phyloP scores from a whole-genome alignment of 176 grass and related monocot genomes.

The Musa itinerans region DNA sequence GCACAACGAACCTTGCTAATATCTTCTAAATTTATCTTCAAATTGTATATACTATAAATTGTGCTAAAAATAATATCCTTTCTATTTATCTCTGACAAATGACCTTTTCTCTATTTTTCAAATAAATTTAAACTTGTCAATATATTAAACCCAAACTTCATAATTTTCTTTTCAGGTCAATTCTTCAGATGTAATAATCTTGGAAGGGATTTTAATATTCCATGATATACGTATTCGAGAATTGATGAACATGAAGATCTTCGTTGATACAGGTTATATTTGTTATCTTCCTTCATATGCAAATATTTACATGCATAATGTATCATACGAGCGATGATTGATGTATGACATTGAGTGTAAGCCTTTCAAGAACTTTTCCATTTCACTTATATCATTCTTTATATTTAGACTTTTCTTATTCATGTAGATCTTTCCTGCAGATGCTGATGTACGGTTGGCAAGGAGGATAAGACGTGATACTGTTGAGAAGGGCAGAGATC shows the following conservation, averaged over 20 bases:
- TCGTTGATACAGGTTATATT: conserved; percentile 82
- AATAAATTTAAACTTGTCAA: conserved; percentile 3
- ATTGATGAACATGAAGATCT: conserved; percentile 97
- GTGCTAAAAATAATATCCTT: not conserved
- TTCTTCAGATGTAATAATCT: conserved; percentile 94
- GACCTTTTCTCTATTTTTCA: not conserved
- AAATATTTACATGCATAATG: not conserved
- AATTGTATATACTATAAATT: not conserved
- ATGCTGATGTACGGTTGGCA: conserved; percentile 85
- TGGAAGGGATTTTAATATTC: conserved; percentile 90
- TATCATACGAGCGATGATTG: not conserved
- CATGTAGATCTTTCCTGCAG: conserved; percentile 33
- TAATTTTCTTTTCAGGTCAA: conserved; percentile 64
- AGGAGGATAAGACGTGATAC: conserved; percentile 81
- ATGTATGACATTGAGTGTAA: not conserved
- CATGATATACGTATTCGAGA: conserved; percentile 71
- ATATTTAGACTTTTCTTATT: conserved; percentile 16
- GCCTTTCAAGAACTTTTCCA: not conserved
- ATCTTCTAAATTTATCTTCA: not conserved
- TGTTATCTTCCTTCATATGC: not conserved
- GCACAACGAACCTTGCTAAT: not conserved
- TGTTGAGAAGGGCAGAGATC: conserved; percentile 85
- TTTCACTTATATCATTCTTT: conserved; percentile 16
- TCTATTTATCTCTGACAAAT: not conserved
- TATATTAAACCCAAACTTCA: not conserved